Conservation (phyloP, 768 basidiomycete genomes). For the Amanita inopinata region DNA sequence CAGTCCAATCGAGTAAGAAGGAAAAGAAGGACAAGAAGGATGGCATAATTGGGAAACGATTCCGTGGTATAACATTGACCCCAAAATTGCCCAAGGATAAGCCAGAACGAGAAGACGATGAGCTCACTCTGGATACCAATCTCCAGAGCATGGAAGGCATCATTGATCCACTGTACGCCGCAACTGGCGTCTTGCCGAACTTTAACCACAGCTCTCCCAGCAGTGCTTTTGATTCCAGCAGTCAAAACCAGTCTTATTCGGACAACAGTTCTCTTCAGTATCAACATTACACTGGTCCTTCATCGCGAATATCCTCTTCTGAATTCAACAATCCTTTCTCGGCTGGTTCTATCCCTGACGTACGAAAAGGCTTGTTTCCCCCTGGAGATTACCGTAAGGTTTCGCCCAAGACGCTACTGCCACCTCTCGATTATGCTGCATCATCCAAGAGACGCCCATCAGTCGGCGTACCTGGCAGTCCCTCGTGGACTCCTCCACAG, state of each 20-base stretch:
- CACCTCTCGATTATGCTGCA: constrained; percentile 11
- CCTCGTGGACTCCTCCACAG: constrained; percentile 61
- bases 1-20: constrained; percentile 1
- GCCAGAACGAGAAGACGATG: constrained; percentile 11
- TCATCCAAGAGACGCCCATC: constrained; percentile 2
- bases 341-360: constrained; percentile 19
- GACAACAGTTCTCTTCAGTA: constrained; percentile 19
- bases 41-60: constrained; percentile 9
- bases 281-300: constrained; percentile 5
- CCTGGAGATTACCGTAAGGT: constrained; percentile 28
- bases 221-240: constrained; percentile 30
- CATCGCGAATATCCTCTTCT: constrained; percentile 15
- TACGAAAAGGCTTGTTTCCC: constrained; percentile 17
- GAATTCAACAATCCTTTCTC: constrained; percentile 36
- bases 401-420: constrained; percentile 39
- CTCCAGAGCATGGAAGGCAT: constrained; percentile 78
- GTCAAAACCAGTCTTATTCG: constrained; percentile 23
- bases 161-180: constrained; percentile 35
- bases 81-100: constrained; percentile 23
- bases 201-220: constrained; percentile 22
- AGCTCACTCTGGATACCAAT: constrained; percentile 53
- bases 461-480: constrained; percentile 13
- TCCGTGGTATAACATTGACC: constrained; percentile 13
- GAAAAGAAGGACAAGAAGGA: constrained; percentile 11
- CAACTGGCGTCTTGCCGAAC: constrained; percentile 9